phyloP scores from a whole-genome alignment of 176 grass and related monocot genomes.

The Oryza meridionalis region DNA sequence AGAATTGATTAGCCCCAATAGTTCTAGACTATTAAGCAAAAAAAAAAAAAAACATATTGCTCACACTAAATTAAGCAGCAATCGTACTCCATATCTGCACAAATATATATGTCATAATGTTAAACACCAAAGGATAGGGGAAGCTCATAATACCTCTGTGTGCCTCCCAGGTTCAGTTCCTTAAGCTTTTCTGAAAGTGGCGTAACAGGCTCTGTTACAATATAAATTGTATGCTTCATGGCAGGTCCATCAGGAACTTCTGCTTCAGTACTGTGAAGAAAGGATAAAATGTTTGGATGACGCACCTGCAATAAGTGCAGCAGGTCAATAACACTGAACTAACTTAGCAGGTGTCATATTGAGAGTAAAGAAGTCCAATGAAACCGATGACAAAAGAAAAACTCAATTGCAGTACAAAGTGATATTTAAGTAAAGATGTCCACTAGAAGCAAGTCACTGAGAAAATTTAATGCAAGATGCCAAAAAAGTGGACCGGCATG shows the following conservation, averaged over 20 bases:
- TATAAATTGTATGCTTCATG: slow-evolving; percentile 86
- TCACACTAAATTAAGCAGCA: slow-evolving; percentile 8
- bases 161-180: slow-evolving; percentile 85
- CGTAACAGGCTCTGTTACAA: slow-evolving; percentile 95
- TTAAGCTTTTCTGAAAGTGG: slow-evolving; percentile 93
- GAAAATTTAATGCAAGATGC: slow-evolving; percentile 10
- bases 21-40: slow-evolving; percentile 11
- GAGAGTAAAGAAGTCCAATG: neutral
- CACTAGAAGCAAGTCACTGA: slow-evolving; percentile 4
- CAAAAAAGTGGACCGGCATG: neutral
- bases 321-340: slow-evolving; percentile 2
- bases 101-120: slow-evolving; percentile 3
- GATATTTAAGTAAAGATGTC: neutral
- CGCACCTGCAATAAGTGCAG: slow-evolving; percentile 70
- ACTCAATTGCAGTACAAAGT: neutral
- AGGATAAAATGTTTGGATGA: slow-evolving; percentile 99
- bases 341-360: slow-evolving; percentile 16
- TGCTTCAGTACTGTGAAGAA: slow-evolving; percentile 94
- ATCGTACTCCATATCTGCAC: neutral
- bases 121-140: slow-evolving; percentile 38
- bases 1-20: neutral
- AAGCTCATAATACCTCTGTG: slow-evolving; percentile 74
- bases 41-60: slow-evolving; percentile 3
- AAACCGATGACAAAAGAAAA: slow-evolving; percentile 1
- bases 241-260: slow-evolving; percentile 81